Evolutionary conservation across 495 filamentous ascomycete genomes (phyloP).

Genomic region (Recurvomyces mirabilis): DNA sequence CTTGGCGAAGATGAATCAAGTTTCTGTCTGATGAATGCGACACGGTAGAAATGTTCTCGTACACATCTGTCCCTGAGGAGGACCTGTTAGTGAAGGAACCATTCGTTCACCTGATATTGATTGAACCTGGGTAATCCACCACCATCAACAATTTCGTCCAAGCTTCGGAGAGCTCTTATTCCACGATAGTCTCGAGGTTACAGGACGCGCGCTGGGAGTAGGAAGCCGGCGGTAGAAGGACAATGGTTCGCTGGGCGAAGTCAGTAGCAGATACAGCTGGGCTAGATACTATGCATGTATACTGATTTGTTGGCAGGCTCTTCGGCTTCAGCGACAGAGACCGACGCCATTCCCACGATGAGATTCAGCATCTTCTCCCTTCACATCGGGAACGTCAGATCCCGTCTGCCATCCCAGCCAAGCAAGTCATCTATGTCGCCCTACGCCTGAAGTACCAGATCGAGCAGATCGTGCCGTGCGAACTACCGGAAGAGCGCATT

Average conservation of each 20-base stretch:
- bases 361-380: slow-evolving; percentile 45
- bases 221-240: no score
- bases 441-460: slow-evolving; percentile 84
- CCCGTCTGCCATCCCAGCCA: slow-evolving; percentile 51
- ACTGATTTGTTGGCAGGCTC: no score
- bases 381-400: slow-evolving; percentile 37
- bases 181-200: slow-evolving; percentile 3
- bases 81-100: no score
- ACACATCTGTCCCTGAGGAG: no score
- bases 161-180: no score
- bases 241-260: slow-evolving; percentile 6
- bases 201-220: not conserved
- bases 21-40: no score
- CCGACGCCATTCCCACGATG: slow-evolving; percentile 5
- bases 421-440: slow-evolving; percentile 74
- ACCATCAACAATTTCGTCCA: no score
- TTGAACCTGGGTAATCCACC: not conserved
- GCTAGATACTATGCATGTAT: no score
- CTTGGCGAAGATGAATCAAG: not conserved
- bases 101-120: not conserved
- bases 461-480: slow-evolving; percentile 77
- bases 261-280: not conserved
- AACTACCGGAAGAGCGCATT: slow-evolving; percentile 60
- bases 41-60: no score
- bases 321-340: no score